A percentile compares a stretch with the other conserved stretches of the same genome.
phyloP scores from a whole-genome alignment of 495 filamentous ascomycete species.

The Cudoniella acicularis region DNA sequence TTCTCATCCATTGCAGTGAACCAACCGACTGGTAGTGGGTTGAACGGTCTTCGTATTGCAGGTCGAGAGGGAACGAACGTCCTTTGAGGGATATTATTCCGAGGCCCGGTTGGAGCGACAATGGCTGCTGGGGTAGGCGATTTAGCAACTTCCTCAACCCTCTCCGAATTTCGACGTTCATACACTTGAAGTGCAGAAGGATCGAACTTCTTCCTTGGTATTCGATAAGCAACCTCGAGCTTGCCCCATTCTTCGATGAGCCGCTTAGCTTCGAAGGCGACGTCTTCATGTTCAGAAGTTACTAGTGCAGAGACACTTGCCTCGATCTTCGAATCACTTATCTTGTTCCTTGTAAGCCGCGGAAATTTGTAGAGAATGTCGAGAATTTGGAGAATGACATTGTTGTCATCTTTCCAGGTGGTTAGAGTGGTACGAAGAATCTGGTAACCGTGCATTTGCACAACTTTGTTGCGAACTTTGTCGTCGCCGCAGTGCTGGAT shows the following conservation, averaged over 20 bases:
- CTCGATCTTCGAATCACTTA: conserved; percentile 94
- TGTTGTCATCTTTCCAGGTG: conserved; percentile 82
- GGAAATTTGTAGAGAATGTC: conserved; percentile 88
- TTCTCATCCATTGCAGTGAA: conserved; percentile 62
- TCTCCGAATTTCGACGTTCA: conserved; percentile 64
- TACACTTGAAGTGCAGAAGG: conserved; percentile 38
- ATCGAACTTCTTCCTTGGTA: conserved; percentile 70
- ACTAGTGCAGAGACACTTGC: conserved; percentile 69
- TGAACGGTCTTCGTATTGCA: conserved; percentile 50
- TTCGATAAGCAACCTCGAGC: conserved; percentile 89
- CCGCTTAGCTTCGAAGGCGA: conserved; percentile 63
- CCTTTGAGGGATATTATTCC: conserved; percentile 60
- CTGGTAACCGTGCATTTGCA: conserved; percentile 95
- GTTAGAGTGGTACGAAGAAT: conserved; percentile 83
- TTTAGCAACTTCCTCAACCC: conserved; percentile 48
- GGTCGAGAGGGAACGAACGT: conserved; percentile 57
- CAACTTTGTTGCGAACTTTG: conserved; percentile 78
- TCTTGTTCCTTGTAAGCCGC: conserved; percentile 93
- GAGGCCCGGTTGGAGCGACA: conserved; percentile 62
- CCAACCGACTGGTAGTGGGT: conserved; percentile 74
- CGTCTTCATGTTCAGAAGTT: conserved; percentile 65
- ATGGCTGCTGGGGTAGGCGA: conserved; percentile 35
- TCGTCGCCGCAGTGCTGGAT: conserved; percentile 91
- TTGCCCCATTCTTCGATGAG: conserved; percentile 85
- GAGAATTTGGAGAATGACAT: conserved; percentile 83